Evolutionary conservation across 306 rosid genomes (phyloP), one percentile per base, ranked within the genome.

Genomic region (Quillaja saponaria): DNA sequence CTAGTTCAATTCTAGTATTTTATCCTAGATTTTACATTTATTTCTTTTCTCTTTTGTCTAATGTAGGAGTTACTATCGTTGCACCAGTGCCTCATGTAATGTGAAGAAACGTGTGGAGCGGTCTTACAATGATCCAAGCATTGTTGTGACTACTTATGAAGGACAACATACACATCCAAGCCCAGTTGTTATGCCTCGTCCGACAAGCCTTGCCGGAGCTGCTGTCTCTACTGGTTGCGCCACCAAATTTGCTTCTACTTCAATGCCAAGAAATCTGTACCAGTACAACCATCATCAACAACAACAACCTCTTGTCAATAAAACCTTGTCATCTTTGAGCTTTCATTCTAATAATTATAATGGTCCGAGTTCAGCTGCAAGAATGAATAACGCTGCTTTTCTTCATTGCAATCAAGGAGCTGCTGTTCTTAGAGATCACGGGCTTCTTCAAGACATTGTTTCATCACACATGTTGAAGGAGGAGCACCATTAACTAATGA

Each of bases 71-170:
- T 91, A 91, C 56, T 91, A 86, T 82, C 98, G 98, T 71, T 91
- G 98, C 95, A 88, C 96, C 67, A 86, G 74, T 33, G 70, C 76
- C 10, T 74, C 95, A 51, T 91, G 98, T 73, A 81, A 84, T 76
- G 98, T 91, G 65, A 91, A 91, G 85, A 91, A 91, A 53, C 88
- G 90, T 8, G 95, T 91, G 56, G 98, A 91, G 72, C 76, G 98
- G 74, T 91, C 90, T 20, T 79, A 70, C 64, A 72, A 64, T 8
- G 96, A 91, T 75, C 90, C 95, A 49, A 82, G 71, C 68, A 56
- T 82, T 51, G 98, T 91, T 1, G 88, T 91, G 7, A 91, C 98
- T 5, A 91, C 98, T 20, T 91, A 91, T 18, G 98, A 91, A 82
- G 98, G 98, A 33, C 90, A 91, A 56, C 98, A 91, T 75, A 79